Evolutionary conservation across 2,329 filamentous ascomycete genomes (phyloP).

Genomic region (Akanthomyces dipterigenus): DNA sequence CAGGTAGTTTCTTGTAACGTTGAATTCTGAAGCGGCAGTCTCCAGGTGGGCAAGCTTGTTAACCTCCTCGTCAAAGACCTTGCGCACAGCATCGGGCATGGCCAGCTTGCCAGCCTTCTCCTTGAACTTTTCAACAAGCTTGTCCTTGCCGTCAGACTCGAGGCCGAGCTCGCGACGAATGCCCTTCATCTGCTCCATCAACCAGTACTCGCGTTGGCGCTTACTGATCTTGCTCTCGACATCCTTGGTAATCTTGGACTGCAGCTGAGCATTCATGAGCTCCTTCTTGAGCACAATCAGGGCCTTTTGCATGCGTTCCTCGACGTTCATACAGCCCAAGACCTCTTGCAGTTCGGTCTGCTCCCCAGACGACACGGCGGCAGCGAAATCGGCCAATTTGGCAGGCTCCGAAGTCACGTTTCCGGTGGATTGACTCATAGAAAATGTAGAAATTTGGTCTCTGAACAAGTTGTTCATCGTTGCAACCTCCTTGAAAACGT

Average conservation of each 20-base stretch:
- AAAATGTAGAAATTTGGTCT: constrained; percentile 95
- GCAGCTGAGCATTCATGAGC: constrained; percentile 93
- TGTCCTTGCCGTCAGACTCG: constrained; percentile 96
- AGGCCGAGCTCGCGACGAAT: constrained; percentile 93
- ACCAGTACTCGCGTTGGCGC: constrained; percentile 93
- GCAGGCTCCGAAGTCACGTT: constrained; percentile 93
- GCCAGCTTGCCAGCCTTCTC: constrained; percentile 89
- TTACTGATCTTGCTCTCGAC: constrained; percentile 97
- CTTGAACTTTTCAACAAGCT: constrained; percentile 94
- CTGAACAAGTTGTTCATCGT: constrained; percentile 90
- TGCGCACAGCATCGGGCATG: constrained; percentile 94
- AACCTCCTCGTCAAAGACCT: constrained; percentile 96
- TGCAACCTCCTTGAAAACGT: constrained; percentile 96
- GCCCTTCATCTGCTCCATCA: constrained; percentile 99
- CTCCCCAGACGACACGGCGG: constrained; percentile 91
- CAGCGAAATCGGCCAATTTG: constrained; percentile 94
- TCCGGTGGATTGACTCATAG: constrained; percentile 87
- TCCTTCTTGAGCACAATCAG: constrained; percentile 94
- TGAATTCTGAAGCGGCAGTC: constrained; percentile 94
- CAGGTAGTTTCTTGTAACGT: constrained; percentile 95
- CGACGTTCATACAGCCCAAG: constrained; percentile 79
- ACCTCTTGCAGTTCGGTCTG: constrained; percentile 89
- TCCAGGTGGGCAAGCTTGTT: constrained; percentile 96
- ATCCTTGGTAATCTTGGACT: constrained; percentile 96
- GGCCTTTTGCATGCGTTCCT: constrained; percentile 86